Evolutionary conservation across 1,139 yeast species (phyloP).

Genomic region (Yamadazyma diddensiae): DNA sequence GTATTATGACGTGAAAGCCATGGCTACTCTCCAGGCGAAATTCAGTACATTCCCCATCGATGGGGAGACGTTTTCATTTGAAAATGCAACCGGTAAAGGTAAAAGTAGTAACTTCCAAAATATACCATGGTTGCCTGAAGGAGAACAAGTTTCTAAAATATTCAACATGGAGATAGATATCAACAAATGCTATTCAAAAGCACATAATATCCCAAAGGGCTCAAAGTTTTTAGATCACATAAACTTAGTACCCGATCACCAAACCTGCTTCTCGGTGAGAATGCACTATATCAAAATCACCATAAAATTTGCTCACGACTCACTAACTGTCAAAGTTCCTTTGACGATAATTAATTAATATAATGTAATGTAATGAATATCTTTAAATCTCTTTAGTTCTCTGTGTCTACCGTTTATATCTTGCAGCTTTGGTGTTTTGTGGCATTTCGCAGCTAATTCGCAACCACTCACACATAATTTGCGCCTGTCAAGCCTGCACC

Average conservation of each 20-base stretch:
- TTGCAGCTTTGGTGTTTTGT: too few relatives aligned
- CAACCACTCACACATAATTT: too few relatives aligned
- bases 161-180: constrained; percentile 27
- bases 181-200: constrained; percentile 25
- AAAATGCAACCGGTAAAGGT: not conserved
- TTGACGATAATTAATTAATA: constrained; percentile 18
- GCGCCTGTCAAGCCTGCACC: too few relatives aligned
- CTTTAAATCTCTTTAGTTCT: too few relatives aligned
- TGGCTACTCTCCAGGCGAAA: constrained; percentile 28
- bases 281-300: constrained; percentile 41
- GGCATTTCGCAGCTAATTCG: too few relatives aligned
- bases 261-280: constrained; percentile 53
- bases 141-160: constrained; percentile 13
- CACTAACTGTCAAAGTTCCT: constrained; percentile 37
- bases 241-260: constrained; percentile 57
- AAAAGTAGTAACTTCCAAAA: constrained; percentile 15
- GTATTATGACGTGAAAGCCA: constrained; percentile 35
- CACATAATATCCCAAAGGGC: constrained; percentile 13
- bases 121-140: constrained; percentile 17
- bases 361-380: not conserved
- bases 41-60: constrained; percentile 9
- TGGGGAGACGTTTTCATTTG: constrained; percentile 1
- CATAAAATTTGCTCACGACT: constrained; percentile 32
- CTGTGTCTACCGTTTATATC: too few relatives aligned
- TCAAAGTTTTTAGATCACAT: constrained; percentile 25